Conservation (phyloP, 2,329 filamentous ascomycete genomes). For the Lizonia empirigonia region DNA sequence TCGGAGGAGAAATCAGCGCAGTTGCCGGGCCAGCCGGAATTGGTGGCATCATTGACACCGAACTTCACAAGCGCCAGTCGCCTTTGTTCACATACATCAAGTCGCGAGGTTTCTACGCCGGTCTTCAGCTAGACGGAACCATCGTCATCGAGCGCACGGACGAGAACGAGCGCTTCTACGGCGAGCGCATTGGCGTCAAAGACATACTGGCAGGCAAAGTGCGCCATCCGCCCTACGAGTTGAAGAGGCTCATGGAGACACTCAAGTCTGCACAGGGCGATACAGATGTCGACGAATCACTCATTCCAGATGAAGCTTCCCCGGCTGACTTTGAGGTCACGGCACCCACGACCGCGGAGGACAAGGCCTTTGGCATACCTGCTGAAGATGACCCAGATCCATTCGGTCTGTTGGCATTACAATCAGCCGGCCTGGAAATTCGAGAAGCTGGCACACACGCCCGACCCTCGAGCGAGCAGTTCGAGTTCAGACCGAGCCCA, state of each 20-base stretch:
- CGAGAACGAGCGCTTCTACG: constrained; percentile 87
- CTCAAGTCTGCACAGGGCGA: constrained; percentile 88
- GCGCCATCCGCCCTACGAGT: constrained; percentile 61
- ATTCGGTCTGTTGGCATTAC: constrained; percentile 87
- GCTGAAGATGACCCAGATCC: constrained; percentile 84
- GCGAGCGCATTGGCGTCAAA: constrained; percentile 64
- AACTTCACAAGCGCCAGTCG: constrained; percentile 69
- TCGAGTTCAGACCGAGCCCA: constrained; percentile 79
- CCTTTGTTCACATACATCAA: constrained; percentile 88
- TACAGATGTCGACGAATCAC: constrained; percentile 69
- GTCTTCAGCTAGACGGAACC: constrained; percentile 84
- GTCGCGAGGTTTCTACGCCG: constrained; percentile 85
- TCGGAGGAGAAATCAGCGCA: constrained; percentile 81
- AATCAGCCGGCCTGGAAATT: constrained; percentile 87
- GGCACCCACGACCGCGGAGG: constrained; percentile 31
- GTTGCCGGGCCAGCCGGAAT: constrained; percentile 78
- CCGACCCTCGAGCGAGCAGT: constrained; percentile 76
- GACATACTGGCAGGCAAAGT: constrained; percentile 68
- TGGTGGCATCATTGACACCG: constrained; percentile 73
- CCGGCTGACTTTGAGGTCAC: constrained; percentile 74
- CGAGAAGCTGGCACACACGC: constrained; percentile 82
- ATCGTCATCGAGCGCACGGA: constrained; percentile 84
- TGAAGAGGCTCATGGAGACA: constrained; percentile 73
- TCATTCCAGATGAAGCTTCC: constrained; percentile 72
- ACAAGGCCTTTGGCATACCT: constrained; percentile 75